Evolutionary conservation across 257 asterid species (phyloP).

Genomic region (Gynochthodes officinalis): DNA sequence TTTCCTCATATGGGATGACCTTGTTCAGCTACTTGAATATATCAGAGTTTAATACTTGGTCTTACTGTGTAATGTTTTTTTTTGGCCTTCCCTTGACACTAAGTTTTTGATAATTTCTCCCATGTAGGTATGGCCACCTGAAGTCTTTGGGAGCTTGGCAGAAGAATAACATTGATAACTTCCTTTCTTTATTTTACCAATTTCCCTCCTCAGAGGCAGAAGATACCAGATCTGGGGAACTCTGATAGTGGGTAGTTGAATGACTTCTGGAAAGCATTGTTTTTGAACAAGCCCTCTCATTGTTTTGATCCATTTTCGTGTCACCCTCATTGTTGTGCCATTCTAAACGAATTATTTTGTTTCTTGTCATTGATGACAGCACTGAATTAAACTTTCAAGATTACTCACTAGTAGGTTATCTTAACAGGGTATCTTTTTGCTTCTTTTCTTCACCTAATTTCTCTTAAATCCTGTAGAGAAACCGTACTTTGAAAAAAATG

Average conservation of each 20-base stretch:
- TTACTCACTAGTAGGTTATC: not conserved
- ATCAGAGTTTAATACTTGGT: not conserved
- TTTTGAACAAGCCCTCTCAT: not conserved
- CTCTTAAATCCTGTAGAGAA: not conserved
- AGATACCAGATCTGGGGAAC: not conserved
- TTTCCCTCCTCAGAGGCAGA: not conserved
- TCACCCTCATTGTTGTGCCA: not conserved
- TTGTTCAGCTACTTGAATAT: not conserved
- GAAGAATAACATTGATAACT: slow-evolving; percentile 17
- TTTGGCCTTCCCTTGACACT: not conserved
- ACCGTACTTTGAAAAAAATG: not conserved
- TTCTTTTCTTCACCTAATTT: not conserved
- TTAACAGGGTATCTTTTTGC: not conserved
- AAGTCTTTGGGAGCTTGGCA: slow-evolving; percentile 63
- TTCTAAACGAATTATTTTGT: not conserved
- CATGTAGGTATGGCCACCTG: slow-evolving; percentile 91
- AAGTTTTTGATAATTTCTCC: not conserved
- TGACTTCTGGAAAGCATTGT: not conserved
- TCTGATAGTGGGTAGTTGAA: not conserved
- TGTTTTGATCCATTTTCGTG: not conserved
- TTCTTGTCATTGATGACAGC: not conserved
- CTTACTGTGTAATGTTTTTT: not conserved
- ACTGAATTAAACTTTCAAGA: not conserved
- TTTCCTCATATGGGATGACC: not conserved
- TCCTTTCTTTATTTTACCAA: not conserved